phyloP scores from a whole-genome alignment of 306 rosid genomes.

The Pterocarpus macrocarpus region DNA sequence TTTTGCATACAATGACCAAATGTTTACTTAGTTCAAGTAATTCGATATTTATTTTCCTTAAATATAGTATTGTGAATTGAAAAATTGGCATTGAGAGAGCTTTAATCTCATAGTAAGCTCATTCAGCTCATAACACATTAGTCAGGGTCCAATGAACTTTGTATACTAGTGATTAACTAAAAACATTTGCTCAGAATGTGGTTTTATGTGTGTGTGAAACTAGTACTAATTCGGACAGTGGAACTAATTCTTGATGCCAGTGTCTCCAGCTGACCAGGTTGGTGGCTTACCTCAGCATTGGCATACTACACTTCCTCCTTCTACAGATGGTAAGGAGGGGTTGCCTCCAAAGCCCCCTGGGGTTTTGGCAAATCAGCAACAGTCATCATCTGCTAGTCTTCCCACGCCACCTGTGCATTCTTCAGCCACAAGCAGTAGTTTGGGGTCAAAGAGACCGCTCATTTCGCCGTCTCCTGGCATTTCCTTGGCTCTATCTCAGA shows the following conservation, averaged over 20 bases:
- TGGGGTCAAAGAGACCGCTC: slow-evolving; percentile 54
- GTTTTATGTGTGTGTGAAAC: slow-evolving; percentile 14
- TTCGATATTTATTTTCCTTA: not conserved
- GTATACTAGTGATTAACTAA: not conserved
- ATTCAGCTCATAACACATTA: not conserved
- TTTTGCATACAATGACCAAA: not conserved
- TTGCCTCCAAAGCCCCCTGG: slow-evolving; percentile 40
- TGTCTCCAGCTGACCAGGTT: slow-evolving; percentile 53
- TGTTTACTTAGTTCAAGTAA: not conserved
- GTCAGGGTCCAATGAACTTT: not conserved
- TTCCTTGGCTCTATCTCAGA: slow-evolving; percentile 52
- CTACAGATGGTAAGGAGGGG: slow-evolving; percentile 20
- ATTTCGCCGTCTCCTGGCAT: slow-evolving; percentile 42
- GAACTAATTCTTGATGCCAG: slow-evolving; percentile 15
- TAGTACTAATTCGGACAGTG: not conserved
- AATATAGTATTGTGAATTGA: not conserved
- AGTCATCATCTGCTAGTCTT: not conserved
- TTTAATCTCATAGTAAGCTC: not conserved
- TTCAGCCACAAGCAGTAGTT: slow-evolving; percentile 24
- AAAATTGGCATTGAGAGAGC: not conserved
- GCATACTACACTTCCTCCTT: slow-evolving; percentile 47
- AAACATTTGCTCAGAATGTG: not conserved
- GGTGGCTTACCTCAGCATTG: slow-evolving; percentile 47
- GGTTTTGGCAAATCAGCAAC: slow-evolving; percentile 17
- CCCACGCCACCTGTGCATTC: slow-evolving; percentile 39